phyloP scores from a whole-genome alignment of 805 yeast species.

The Kodamaea neixiangensis region DNA sequence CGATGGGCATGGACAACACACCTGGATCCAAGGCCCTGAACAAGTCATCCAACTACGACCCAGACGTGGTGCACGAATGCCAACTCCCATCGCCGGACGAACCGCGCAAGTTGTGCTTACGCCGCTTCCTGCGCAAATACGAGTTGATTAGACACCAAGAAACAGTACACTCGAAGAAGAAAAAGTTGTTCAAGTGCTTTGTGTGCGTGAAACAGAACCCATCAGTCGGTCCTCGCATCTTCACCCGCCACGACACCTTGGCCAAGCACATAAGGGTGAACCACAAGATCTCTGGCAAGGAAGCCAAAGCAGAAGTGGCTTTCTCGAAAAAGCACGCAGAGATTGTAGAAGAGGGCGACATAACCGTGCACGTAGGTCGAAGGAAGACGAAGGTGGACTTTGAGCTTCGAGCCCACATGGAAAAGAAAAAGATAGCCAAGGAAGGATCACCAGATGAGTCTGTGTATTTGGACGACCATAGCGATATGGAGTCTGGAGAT shows the following conservation, averaged over 20 bases:
- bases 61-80: slow-evolving; percentile 49
- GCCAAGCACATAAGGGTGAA: slow-evolving; percentile 76
- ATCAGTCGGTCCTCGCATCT: slow-evolving; percentile 65
- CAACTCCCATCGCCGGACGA: slow-evolving; percentile 47
- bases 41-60: slow-evolving; percentile 46
- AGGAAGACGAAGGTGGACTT: slow-evolving; percentile 48
- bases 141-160: slow-evolving; percentile 95
- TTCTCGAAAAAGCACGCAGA: slow-evolving; percentile 48
- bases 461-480: slow-evolving; percentile 13
- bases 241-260: slow-evolving; percentile 91
- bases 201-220: slow-evolving; percentile 76
- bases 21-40: slow-evolving; percentile 18
- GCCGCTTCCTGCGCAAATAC: slow-evolving; percentile 63
- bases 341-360: slow-evolving; percentile 50
- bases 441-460: slow-evolving; percentile 15
- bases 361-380: slow-evolving; percentile 48
- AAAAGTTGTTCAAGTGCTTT: slow-evolving; percentile 82
- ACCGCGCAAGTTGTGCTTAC: slow-evolving; percentile 39
- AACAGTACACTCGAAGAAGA: slow-evolving; percentile 88
- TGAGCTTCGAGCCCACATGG: slow-evolving; percentile 48
- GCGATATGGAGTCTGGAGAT: slow-evolving; percentile 19
- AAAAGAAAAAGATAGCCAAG: slow-evolving; percentile 27
- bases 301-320: slow-evolving; percentile 49
- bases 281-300: slow-evolving; percentile 47
- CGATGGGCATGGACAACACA: slow-evolving; percentile 1